Evolutionary conservation across 352 stramenopile species (phyloP), one percentile per base, ranked within the genome.

Genomic region (Pythium folliculosum): DNA sequence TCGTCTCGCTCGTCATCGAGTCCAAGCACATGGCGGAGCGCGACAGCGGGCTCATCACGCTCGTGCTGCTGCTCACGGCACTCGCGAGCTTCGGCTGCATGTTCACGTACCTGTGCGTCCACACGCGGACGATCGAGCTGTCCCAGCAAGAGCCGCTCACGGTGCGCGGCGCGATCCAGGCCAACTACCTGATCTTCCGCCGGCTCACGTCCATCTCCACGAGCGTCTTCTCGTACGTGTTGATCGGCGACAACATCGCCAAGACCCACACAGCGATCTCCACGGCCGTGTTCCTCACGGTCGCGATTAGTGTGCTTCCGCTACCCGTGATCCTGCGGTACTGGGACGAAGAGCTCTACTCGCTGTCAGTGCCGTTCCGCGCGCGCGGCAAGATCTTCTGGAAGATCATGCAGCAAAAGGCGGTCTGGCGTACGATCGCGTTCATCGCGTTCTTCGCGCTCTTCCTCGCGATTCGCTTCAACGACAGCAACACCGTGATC

Each of bases 331-430:
- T 90, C 25, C 65, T 87, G 22, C 67, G 64, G 16, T 84, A 77
- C 73, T 91, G 80, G 80, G 77, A 83, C 35, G 82, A 91, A 19
- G 75, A 91, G 30, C 63, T 77, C 48, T 88, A 89, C 67, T 86
- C 74, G 64, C 72, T 89, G 50, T 75, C 82, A 38, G 86, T 69
- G 57, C 81, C 75, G 52, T 76, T 89, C 70, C 81, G 80, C 65
- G 80, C 84, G 40, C 82, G 80, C 45, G 81, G 70, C 16, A 73
- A 85, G 60, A 88, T 85, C 58, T 72, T 88, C 59, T 89, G 79
- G 82, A 91, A 89, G 70, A 87, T 88, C 72, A 87, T 88, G 73
- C 77, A 89, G 70, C 82, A 91, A 64, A 89, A 89, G 62, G 82
- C 79, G 6, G 80, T 91, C 72, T 89, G 82, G 80, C 77, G 76